These are phyloP conservation scores for Eucalyptus urophylla DNA, from an alignment of 345 rosid genomes.

Conservation along the genomic window DNA sequence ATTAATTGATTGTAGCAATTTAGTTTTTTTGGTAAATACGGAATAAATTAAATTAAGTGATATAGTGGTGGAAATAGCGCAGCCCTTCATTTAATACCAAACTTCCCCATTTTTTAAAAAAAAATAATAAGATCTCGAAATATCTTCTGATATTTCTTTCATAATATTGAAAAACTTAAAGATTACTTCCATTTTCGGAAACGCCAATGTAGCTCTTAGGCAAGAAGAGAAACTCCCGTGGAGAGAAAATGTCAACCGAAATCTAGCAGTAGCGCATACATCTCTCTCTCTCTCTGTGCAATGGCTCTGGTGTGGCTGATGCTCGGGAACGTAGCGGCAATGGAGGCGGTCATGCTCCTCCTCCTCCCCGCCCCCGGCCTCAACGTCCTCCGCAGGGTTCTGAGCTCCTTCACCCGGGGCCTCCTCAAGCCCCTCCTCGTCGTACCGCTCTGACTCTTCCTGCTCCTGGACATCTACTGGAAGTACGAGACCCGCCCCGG, in stretches of 20 bases:
- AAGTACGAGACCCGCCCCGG: constrained; percentile 72
- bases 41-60: too few relatives aligned
- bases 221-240: not conserved
- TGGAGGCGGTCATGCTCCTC: constrained; percentile 80
- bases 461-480: constrained; percentile 80
- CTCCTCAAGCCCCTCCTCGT: constrained; percentile 78
- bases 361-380: constrained; percentile 77
- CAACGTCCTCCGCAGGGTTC: constrained; percentile 49
- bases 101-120: too few relatives aligned
- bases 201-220: not conserved
- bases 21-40: not conserved
- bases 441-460: constrained; percentile 72
- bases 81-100: not conserved
- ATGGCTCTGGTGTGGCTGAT: constrained; percentile 94
- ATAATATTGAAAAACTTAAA: not conserved
- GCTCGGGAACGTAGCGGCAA: constrained; percentile 54
- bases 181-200: not conserved
- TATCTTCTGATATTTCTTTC: not conserved
- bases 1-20: not conserved
- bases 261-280: not conserved
- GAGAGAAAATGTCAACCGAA: not conserved
- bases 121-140: too few relatives aligned
- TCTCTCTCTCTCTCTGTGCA: not conserved
- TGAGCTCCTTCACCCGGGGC: constrained; percentile 69
- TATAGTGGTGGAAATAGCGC: not conserved